Evolutionary conservation across 75 land plant species (phyloP).

Genomic region (Pseudotsuga menziesii): DNA sequence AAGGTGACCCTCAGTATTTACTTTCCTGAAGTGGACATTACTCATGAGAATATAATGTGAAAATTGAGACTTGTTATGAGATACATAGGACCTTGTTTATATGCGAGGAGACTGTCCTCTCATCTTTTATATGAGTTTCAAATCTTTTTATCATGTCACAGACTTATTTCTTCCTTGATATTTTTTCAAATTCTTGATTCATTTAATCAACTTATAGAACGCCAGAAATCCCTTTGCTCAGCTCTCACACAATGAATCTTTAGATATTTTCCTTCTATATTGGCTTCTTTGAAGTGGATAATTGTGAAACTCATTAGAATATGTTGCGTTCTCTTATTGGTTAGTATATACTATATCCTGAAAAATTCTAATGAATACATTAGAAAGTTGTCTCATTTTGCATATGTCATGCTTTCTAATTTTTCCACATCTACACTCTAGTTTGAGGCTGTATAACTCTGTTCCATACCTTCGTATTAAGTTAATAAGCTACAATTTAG

Average conservation of each 20-base stretch:
- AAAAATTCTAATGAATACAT: neutral
- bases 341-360: neutral
- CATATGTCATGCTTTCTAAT: neutral
- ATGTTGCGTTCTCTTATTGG: neutral
- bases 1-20: slow-evolving; percentile 48
- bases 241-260: too few species aligned
- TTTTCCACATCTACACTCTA: neutral
- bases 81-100: neutral
- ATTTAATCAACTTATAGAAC: too few species aligned
- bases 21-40: neutral
- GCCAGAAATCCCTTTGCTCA: too few species aligned
- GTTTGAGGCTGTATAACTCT: neutral
- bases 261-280: too few species aligned
- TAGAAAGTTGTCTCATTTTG: neutral
- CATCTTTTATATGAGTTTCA: neutral
- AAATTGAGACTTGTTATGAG: neutral
- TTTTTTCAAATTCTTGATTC: too few species aligned
- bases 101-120: neutral
- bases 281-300: too few species aligned
- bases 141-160: neutral
- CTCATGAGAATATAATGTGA: neutral
- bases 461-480: too few species aligned
- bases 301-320: neutral
- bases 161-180: neutral
- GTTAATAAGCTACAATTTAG: too few species aligned